Percentiles rank a stretch among this genome's conserved stretches.
Evolutionary conservation across 257 asterid species (phyloP).

Genomic region (Solanum chiquidenum): DNA sequence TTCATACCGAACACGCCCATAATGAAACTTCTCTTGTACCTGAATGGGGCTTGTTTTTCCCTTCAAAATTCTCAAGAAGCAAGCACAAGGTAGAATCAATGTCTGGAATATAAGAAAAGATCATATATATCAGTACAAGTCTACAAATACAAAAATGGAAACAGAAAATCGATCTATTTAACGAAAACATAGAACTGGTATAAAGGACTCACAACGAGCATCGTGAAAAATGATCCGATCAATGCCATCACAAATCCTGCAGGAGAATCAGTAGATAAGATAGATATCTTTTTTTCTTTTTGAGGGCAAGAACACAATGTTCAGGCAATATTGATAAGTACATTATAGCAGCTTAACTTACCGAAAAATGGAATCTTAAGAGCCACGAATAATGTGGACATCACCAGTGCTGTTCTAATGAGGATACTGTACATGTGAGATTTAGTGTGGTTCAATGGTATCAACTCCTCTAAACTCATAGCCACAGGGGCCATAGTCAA

Average conservation of each 20-base stretch:
- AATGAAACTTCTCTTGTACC: constrained; percentile 26
- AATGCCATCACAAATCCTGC: constrained; percentile 82
- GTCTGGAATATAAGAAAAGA: constrained; percentile 33
- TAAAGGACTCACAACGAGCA: constrained; percentile 67
- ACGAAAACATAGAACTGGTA: not conserved
- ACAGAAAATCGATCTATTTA: not conserved
- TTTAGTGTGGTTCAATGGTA: constrained; percentile 48
- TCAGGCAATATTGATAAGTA: not conserved
- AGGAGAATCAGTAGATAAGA: not conserved
- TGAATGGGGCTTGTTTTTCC: constrained; percentile 48
- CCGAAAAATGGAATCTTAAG: constrained; percentile 81
- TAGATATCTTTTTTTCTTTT: not conserved
- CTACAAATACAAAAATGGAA: not conserved
- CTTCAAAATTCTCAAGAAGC: constrained; percentile 73
- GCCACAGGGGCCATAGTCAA: constrained; percentile 91
- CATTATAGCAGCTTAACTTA: constrained; percentile 12
- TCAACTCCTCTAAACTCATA: constrained; percentile 83
- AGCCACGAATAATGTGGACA: constrained; percentile 71
- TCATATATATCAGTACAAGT: not conserved
- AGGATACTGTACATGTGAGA: constrained; percentile 50
- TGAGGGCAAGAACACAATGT: not conserved
- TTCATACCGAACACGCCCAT: not conserved
- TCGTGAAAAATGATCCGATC: constrained; percentile 80
- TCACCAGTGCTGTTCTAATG: constrained; percentile 64
- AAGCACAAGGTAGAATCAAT: constrained; percentile 79